Percentiles rank a stretch among this genome's conserved stretches.
Evolutionary conservation across 2,329 filamentous ascomycete species (phyloP).

Genomic region (Tolypocladium guangdongense): DNA sequence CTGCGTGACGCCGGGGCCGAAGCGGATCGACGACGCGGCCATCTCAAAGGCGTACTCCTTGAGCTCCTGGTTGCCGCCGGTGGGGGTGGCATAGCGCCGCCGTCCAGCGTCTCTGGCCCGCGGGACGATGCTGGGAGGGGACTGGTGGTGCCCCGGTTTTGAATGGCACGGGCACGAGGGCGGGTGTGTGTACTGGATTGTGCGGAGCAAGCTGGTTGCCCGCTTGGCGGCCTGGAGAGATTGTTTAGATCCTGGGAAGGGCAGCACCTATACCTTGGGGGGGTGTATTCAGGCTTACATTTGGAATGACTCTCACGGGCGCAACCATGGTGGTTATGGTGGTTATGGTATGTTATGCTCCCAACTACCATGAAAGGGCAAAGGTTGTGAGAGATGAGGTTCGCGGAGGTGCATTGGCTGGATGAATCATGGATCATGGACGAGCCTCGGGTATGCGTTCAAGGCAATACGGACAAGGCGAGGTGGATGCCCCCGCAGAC

Average conservation of each 20-base stretch:
- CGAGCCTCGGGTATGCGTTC: neutral
- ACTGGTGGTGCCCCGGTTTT: slow-evolving; percentile 70
- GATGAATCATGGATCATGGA: neutral
- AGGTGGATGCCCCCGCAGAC: neutral
- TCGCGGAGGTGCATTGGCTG: neutral
- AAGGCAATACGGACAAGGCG: no score
- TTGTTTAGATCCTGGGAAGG: neutral
- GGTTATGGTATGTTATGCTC: neutral
- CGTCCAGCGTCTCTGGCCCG: slow-evolving; percentile 25
- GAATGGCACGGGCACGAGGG: slow-evolving; percentile 87
- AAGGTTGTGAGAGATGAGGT: neutral
- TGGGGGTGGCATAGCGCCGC: slow-evolving; percentile 61
- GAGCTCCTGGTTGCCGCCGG: slow-evolving; percentile 40
- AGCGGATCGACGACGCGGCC: slow-evolving; percentile 90
- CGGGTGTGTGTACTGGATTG: slow-evolving; percentile 84
- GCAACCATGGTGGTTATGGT: slow-evolving; percentile 14
- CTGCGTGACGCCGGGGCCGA: slow-evolving; percentile 84
- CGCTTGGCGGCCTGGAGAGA: slow-evolving; percentile 42
- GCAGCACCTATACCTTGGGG: neutral
- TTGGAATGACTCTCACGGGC: slow-evolving; percentile 21
- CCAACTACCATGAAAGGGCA: neutral
- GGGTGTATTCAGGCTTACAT: slow-evolving; percentile 15
- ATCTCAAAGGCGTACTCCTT: slow-evolving; percentile 99
- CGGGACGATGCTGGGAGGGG: slow-evolving; percentile 44
- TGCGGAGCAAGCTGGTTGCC: slow-evolving; percentile 65